Evolutionary conservation across 148 eudicot species (phyloP), one percentile per base, ranked within the genome.

Genomic region (Vaccinium macrocarpon): DNA sequence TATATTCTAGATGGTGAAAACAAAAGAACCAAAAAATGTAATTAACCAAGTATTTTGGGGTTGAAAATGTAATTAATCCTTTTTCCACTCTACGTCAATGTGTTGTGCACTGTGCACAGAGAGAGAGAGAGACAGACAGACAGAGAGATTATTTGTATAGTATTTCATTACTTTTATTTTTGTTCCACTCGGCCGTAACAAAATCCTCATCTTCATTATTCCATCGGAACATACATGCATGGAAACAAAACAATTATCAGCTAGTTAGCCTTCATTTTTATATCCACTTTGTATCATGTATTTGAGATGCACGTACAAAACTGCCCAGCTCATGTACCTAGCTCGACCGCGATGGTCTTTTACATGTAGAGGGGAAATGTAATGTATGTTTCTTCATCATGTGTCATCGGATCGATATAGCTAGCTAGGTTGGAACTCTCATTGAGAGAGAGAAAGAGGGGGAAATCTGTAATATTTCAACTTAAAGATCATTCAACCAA

Each of bases 401-500:
- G 13, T 53, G 18, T 52, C 5, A 55, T 55, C 35, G 35, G 35
- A 32, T 32, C 35, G 35, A 32, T 32, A 32, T 32, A 2, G 35
- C 35, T 32, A 32, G 68, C 68, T 5, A 21, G 25, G 11, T 6
- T 1, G 23, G 5, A 46, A 62, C 11, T 19, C 73, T 42, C 51
- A 61, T 32, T 35, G n/a, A 66, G 78, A 62, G 61, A 81, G 74
- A 46, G 32, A 81, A 52, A 81, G 76, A n/a, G 55, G 42, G 57
- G 16, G 77, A 10, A 7, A 9, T 78, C 85, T 82, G 38, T 35
- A 35, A 35, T 42, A 5, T 89, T 84, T 87, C 81, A 75, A 85
- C 82, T 85, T 92, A 91, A 83, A 91, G 92, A 86, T 92, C 97
- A 89, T 10, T 62, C 21, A 93, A 90, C 84, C 73, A 90, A 77